A percentile compares a stretch with the other conserved stretches of the same genome.
phyloP scores from a whole-genome alignment of 441 rosid genomes.

The Flueggea neowawraea region DNA sequence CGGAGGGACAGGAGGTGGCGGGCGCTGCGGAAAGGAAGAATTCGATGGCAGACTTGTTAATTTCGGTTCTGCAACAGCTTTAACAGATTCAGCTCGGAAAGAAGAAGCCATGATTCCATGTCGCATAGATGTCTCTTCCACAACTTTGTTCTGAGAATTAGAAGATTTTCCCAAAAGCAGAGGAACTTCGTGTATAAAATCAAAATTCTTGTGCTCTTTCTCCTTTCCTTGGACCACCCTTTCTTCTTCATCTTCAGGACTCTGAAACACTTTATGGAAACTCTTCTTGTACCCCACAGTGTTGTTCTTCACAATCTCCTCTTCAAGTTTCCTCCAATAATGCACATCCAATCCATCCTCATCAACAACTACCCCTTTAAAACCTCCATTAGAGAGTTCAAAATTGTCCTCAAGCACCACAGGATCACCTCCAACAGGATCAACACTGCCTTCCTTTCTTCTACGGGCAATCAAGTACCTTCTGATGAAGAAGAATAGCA shows the following conservation, averaged over 20 bases:
- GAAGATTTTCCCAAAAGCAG: conserved; percentile 71
- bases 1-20: conserved; percentile 25
- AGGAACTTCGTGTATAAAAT: conserved; percentile 46
- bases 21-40: conserved; percentile 24
- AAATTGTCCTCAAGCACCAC: conserved; percentile 25
- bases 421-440: conserved; percentile 17
- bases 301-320: conserved; percentile 18
- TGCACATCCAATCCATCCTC: conserved; percentile 84
- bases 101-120: too few species aligned
- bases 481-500: conserved; percentile 51
- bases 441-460: conserved; percentile 17
- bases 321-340: conserved; percentile 71
- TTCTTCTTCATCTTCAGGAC: conserved; percentile 19
- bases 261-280: background rate
- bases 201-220: conserved; percentile 18
- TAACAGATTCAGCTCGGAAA: too few species aligned
- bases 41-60: conserved; percentile 29
- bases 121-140: conserved; percentile 12
- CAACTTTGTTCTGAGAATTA: conserved; percentile 39
- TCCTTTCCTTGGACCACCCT: conserved; percentile 16
- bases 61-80: conserved; percentile 3
- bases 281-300: background rate
- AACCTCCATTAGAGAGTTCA: conserved; percentile 34
- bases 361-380: conserved; percentile 61
- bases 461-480: conserved; percentile 25